Percentiles rank a stretch among this genome's conserved stretches.
These are phyloP conservation scores for Fusarium drepaniforme DNA, from an alignment of 2,329 filamentous ascomycete genomes.

Conservation along the genomic window DNA sequence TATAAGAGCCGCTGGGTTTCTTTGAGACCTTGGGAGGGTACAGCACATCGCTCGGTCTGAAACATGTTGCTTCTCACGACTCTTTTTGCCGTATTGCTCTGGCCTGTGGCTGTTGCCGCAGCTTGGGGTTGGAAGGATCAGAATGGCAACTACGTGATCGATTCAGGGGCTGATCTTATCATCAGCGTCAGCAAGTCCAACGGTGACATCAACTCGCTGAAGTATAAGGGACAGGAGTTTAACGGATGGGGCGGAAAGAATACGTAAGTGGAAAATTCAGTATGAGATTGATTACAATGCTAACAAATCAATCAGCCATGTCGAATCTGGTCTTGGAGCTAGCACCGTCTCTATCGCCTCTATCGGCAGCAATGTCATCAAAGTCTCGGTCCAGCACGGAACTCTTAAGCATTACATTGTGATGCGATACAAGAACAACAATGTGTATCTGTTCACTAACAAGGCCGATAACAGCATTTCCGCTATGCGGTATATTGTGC, in stretches of 20 bases:
- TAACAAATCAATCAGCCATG: conserved; percentile 34
- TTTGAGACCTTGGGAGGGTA: neutral
- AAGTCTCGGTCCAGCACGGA: conserved; percentile 50
- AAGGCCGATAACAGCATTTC: conserved; percentile 54
- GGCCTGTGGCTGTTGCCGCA: conserved; percentile 47
- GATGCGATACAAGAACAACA: conserved; percentile 51
- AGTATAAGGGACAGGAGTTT: conserved; percentile 49
- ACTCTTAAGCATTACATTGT: conserved; percentile 52
- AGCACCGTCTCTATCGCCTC: conserved; percentile 48
- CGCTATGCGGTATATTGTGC: conserved; percentile 54
- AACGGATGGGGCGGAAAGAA: conserved; percentile 48
- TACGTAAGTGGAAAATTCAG: conserved; percentile 22
- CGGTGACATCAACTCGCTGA: conserved; percentile 51
- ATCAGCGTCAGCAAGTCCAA: conserved; percentile 51
- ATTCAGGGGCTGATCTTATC: conserved; percentile 47
- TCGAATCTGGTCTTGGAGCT: conserved; percentile 47
- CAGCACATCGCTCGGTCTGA: neutral
- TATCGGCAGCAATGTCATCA: conserved; percentile 47
- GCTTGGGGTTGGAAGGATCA: conserved; percentile 55
- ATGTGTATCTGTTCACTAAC: conserved; percentile 58
- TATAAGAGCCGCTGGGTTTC: neutral
- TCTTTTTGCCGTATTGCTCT: conserved; percentile 43
- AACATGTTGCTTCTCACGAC: conserved; percentile 45
- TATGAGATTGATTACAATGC: neutral
- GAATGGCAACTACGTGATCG: conserved; percentile 54